Percentiles rank a stretch among this genome's conserved stretches.
These are phyloP conservation scores for Camptophora hylomeconis DNA, from an alignment of 2,329 filamentous ascomycete genomes.

Conservation along the genomic window DNA sequence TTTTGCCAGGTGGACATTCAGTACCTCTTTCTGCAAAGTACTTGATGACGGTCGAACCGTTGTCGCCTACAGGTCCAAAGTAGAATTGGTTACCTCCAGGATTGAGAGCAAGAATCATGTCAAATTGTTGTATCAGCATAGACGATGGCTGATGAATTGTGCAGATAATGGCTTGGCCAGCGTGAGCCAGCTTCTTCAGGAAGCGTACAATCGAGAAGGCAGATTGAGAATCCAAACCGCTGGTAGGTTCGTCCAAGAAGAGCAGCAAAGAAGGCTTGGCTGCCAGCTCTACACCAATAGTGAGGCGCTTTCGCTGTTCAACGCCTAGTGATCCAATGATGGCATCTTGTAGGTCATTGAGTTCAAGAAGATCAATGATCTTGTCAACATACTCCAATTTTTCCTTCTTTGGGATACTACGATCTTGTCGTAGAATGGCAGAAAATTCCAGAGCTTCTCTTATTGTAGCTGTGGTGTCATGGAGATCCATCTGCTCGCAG, in stretches of 20 bases:
- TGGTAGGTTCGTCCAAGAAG: slow-evolving; percentile 62
- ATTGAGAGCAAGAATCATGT: slow-evolving; percentile 58
- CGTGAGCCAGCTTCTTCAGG: slow-evolving; percentile 51
- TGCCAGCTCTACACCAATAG: slow-evolving; percentile 61
- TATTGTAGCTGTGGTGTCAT: slow-evolving; percentile 54
- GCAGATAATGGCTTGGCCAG: slow-evolving; percentile 59
- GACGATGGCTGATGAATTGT: slow-evolving; percentile 63
- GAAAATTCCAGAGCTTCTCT: slow-evolving; percentile 58
- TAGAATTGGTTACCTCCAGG: slow-evolving; percentile 60
- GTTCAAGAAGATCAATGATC: slow-evolving; percentile 52
- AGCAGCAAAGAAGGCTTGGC: slow-evolving; percentile 55
- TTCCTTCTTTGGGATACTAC: slow-evolving; percentile 40
- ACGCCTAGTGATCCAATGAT: slow-evolving; percentile 52
- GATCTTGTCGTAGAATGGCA: slow-evolving; percentile 49
- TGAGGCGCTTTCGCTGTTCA: slow-evolving; percentile 58
- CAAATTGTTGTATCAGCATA: slow-evolving; percentile 58
- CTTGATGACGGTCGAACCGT: slow-evolving; percentile 49
- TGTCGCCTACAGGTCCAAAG: slow-evolving; percentile 58
- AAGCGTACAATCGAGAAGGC: slow-evolving; percentile 57
- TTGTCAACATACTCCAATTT: slow-evolving; percentile 55
- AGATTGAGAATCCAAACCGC: slow-evolving; percentile 55
- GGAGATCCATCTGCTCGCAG: slow-evolving; percentile 60
- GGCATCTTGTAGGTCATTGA: slow-evolving; percentile 54
- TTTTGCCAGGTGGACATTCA: slow-evolving; percentile 52
- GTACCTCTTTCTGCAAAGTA: slow-evolving; percentile 57